A percentile compares a stretch with the other conserved stretches of the same genome.
Conservation (phyloP, 2,329 filamentous ascomycete genomes). For the Colletotrichum sp. region DNA sequence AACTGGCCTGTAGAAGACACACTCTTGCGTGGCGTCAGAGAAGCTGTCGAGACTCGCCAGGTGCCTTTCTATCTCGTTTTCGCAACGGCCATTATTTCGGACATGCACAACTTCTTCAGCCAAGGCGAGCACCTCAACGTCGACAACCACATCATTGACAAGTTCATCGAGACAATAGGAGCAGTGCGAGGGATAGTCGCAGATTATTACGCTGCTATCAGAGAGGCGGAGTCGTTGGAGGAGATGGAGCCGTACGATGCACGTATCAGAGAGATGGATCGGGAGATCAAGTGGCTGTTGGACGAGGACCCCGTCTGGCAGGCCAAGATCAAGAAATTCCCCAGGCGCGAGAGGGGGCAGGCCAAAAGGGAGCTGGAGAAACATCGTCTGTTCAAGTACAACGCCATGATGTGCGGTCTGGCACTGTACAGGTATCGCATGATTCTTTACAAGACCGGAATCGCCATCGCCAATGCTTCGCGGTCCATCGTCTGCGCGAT, state of each 20-base stretch:
- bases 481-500: neutral
- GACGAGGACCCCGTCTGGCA: neutral
- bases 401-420: neutral
- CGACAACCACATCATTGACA: constrained; percentile 31
- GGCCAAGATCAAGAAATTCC: neutral
- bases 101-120: constrained; percentile 28
- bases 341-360: neutral
- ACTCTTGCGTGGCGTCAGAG: constrained; percentile 37
- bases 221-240: neutral
- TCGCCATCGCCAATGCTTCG: neutral
- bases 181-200: neutral
- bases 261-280: neutral
- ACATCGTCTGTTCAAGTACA: neutral
- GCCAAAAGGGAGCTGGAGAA: neutral
- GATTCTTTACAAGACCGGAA: neutral
- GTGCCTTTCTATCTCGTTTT: constrained; percentile 43
- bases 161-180: neutral
- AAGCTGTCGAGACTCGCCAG: constrained; percentile 31
- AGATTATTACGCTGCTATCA: neutral
- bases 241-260: neutral
- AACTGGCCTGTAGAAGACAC: constrained; percentile 40
- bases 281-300: neutral
- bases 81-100: constrained; percentile 44
- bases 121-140: neutral
- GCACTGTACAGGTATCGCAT: neutral